Percentiles rank a stretch among this genome's conserved stretches.
These are phyloP conservation scores for Talaromyces albobiverticillius DNA, from an alignment of 2,329 filamentous ascomycete species.

Conservation along the genomic window DNA sequence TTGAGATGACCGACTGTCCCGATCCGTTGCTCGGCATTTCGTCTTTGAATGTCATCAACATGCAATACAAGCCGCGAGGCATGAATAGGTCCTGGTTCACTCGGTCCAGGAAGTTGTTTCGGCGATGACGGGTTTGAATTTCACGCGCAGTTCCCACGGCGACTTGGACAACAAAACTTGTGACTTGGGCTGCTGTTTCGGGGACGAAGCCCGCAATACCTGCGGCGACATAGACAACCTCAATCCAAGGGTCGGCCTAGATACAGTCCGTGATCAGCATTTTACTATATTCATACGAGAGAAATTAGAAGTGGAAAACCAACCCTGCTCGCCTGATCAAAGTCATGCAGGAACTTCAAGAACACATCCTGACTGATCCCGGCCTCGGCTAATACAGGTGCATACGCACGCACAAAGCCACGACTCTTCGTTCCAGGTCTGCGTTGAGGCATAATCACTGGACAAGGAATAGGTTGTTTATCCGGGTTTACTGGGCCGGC, in stretches of 20 bases:
- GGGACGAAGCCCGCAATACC: not conserved
- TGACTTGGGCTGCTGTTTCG: not conserved
- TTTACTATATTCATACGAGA: not conserved
- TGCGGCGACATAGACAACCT: constrained; percentile 5
- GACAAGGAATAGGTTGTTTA: constrained; percentile 22
- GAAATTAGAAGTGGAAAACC: not conserved
- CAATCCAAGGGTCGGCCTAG: not conserved
- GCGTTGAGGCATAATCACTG: constrained; percentile 39
- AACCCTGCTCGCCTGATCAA: constrained; percentile 12
- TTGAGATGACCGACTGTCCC: not conserved
- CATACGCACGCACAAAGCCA: constrained; percentile 40
- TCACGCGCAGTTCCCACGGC: constrained; percentile 1
- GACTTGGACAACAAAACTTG: not conserved
- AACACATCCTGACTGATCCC: constrained; percentile 37
- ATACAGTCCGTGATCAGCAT: not conserved
- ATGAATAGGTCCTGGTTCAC: constrained; percentile 58
- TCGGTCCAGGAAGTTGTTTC: constrained; percentile 55
- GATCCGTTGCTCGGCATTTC: not conserved
- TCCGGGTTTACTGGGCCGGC: not conserved
- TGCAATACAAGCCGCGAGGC: constrained; percentile 54
- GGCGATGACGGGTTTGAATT: constrained; percentile 26
- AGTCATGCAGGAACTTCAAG: constrained; percentile 35
- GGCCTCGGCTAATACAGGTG: constrained; percentile 31
- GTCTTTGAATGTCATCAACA: constrained; percentile 53
- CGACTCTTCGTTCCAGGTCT: constrained; percentile 32